Percentiles rank a stretch among this genome's conserved stretches.
phyloP scores from a whole-genome alignment of 148 eudicot genomes.

The Salicornia ramosissima region DNA sequence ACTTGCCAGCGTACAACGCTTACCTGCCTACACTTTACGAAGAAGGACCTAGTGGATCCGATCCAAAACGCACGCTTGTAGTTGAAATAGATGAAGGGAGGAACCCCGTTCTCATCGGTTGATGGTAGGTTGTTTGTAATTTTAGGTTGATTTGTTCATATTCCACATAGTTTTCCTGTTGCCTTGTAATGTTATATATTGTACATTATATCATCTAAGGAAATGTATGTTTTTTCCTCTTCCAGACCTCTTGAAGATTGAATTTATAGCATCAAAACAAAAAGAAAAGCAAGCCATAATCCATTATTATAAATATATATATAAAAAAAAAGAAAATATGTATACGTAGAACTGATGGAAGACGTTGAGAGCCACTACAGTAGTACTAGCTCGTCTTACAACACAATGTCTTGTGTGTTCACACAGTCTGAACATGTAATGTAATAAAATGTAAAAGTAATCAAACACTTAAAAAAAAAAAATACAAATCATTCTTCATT shows the following conservation, averaged over 20 bases:
- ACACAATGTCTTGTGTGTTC: no score
- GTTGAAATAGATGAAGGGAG: slow-evolving; percentile 94
- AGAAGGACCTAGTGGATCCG: slow-evolving; percentile 85
- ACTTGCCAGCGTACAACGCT: slow-evolving; percentile 92
- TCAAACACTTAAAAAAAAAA: neutral
- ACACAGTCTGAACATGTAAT: no score
- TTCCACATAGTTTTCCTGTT: neutral
- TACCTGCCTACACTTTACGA: slow-evolving; percentile 85
- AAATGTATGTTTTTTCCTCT: neutral
- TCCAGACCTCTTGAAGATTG: neutral
- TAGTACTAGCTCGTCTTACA: no score
- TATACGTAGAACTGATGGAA: neutral
- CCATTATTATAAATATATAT: neutral
- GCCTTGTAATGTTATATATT: neutral
- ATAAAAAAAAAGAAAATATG: neutral
- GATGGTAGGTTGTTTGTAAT: neutral
- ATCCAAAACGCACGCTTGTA: slow-evolving; percentile 57
- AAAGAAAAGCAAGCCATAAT: neutral
- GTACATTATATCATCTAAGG: neutral
- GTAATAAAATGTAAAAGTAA: neutral
- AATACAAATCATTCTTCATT: neutral
- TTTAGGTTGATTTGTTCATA: slow-evolving; percentile 11
- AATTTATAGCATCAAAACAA: neutral
- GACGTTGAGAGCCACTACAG: no score
- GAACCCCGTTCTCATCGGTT: slow-evolving; percentile 57